These are phyloP conservation scores for Curvularia sp. DNA, from an alignment of 2,329 filamentous ascomycete species.

Conservation along the genomic window DNA sequence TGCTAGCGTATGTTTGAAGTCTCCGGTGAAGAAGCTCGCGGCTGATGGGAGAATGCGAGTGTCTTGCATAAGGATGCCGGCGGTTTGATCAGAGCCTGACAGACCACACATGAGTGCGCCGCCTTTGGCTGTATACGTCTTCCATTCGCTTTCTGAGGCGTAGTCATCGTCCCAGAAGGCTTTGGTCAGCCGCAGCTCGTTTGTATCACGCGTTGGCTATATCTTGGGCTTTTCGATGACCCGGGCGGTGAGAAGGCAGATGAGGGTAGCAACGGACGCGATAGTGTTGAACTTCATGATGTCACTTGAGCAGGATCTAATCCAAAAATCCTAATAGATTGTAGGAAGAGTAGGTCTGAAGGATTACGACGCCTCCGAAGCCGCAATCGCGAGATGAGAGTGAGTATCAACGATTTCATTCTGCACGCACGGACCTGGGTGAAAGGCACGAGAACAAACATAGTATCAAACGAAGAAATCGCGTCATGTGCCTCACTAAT, in stretches of 20 bases:
- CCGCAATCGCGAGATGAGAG: neutral
- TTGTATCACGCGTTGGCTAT: neutral
- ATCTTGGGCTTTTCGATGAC: neutral
- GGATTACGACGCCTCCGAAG: neutral
- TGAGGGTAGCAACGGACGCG: neutral
- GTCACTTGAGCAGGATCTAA: too few species aligned
- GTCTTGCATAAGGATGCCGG: constrained; percentile 21
- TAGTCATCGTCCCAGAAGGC: constrained; percentile 24
- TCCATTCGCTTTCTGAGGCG: constrained; percentile 19
- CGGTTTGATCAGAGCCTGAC: constrained; percentile 20
- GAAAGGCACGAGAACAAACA: neutral
- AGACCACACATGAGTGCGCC: constrained; percentile 22
- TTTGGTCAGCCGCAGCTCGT: neutral
- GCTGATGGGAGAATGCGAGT: constrained; percentile 25
- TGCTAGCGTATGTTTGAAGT: constrained; percentile 19
- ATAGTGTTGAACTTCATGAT: neutral
- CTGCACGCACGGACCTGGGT: neutral
- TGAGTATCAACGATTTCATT: too few species aligned
- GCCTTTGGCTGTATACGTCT: constrained; percentile 19
- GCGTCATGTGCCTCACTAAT: too few species aligned
- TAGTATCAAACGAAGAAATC: too few species aligned
- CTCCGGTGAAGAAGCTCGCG: constrained; percentile 23
- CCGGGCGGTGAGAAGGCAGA: neutral
- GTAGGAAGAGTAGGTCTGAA: too few species aligned
- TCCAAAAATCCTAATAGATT: too few species aligned